Conservation (phyloP, 2,329 filamentous ascomycete species). For the Alternaria brassicicola region DNA sequence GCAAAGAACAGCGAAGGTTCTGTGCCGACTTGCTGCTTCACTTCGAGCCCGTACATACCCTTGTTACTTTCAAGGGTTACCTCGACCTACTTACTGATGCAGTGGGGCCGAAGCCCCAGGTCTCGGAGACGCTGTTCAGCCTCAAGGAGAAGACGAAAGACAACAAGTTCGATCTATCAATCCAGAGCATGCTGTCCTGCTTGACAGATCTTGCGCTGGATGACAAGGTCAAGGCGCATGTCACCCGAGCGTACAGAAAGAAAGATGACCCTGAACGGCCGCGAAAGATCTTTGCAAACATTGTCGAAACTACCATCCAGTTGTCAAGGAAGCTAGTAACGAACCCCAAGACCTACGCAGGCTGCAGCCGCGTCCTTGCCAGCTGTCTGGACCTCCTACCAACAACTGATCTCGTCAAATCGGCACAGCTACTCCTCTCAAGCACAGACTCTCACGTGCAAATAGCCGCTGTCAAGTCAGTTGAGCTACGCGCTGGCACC, state of each 20-base stretch:
- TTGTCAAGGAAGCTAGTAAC: constrained; percentile 69
- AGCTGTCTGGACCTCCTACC: constrained; percentile 84
- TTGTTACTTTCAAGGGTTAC: constrained; percentile 74
- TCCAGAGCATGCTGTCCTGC: constrained; percentile 49
- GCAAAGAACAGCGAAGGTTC: constrained; percentile 78
- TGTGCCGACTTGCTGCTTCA: constrained; percentile 73
- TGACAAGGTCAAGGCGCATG: constrained; percentile 38
- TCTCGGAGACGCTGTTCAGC: constrained; percentile 75
- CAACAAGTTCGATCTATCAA: constrained; percentile 44
- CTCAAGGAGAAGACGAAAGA: constrained; percentile 55
- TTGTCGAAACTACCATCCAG: constrained; percentile 51
- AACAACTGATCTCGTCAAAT: constrained; percentile 85
- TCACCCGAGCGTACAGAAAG: constrained; percentile 38
- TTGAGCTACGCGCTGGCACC: constrained; percentile 78
- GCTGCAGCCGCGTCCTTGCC: constrained; percentile 71
- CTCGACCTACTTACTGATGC: constrained; percentile 77
- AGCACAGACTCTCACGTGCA: constrained; percentile 74
- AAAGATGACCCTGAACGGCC: constrained; percentile 36
- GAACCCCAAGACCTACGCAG: constrained; percentile 45
- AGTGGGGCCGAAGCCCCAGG: constrained; percentile 73
- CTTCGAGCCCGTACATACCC: constrained; percentile 76
- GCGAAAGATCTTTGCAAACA: constrained; percentile 42
- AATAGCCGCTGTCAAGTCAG: constrained; percentile 72
- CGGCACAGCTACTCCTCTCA: constrained; percentile 80
- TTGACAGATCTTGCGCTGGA: constrained; percentile 48